These are phyloP conservation scores for Ajuga reptans DNA, from an alignment of 305 asterid genomes.

Conservation along the genomic window DNA sequence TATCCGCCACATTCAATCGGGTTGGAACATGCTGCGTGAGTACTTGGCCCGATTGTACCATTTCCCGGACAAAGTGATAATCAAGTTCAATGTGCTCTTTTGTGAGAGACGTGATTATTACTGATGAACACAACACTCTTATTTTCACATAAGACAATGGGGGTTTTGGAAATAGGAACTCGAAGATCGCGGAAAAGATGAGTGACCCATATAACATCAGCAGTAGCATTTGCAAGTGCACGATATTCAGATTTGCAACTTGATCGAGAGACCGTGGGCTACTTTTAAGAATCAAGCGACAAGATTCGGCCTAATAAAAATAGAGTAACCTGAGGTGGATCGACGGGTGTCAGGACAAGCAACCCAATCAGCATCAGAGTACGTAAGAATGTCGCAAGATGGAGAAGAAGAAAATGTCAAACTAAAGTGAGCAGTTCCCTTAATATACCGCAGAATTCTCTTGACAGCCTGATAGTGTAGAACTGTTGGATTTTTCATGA, in stretches of 20 bases:
- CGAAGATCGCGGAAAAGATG: not conserved
- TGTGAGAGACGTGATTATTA: not conserved
- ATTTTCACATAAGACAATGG: not conserved
- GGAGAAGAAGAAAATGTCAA: no score
- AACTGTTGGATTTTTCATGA: not conserved
- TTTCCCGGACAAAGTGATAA: not conserved
- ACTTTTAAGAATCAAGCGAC: not conserved
- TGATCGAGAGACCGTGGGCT: not conserved
- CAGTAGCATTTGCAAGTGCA: not conserved
- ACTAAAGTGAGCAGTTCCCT: not conserved
- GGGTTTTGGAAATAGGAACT: not conserved
- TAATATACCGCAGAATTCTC: not conserved
- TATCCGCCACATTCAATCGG: no score
- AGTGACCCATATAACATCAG: not conserved
- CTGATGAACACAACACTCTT: not conserved
- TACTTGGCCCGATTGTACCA: not conserved
- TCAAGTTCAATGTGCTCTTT: not conserved
- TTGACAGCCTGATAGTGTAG: not conserved
- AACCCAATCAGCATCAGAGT: not conserved
- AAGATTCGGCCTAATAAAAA: not conserved
- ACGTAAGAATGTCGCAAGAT: no score
- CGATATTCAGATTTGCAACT: not conserved
- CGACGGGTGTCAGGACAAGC: not conserved
- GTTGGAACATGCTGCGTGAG: no score
- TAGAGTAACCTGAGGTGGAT: not conserved